Evolutionary conservation across 306 rosid genomes (phyloP).

Genomic region (Begonia loranthoides): DNA sequence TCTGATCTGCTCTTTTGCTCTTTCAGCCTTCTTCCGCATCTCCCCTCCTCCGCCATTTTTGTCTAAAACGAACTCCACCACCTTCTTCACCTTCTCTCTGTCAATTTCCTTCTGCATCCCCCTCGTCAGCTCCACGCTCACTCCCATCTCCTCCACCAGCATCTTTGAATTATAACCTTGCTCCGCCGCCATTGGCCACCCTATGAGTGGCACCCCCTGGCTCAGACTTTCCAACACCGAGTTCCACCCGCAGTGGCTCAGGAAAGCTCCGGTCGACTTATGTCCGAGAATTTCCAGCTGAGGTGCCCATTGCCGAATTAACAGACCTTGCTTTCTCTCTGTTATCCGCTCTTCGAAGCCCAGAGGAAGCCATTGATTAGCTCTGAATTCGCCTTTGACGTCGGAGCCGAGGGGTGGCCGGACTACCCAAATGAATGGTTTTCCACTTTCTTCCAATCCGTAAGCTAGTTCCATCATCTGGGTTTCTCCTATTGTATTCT

Average conservation of each 20-base stretch:
- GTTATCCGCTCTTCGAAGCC: conserved; percentile 48
- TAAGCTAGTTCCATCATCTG: conserved; percentile 63
- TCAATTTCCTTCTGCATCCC: conserved; percentile 22
- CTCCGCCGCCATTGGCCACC: conserved; percentile 78
- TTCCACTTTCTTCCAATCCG: conserved; percentile 49
- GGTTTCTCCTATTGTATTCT: conserved; percentile 41
- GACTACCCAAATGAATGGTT: conserved; percentile 51
- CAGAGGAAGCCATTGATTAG: conserved; percentile 45
- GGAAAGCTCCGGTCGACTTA: conserved; percentile 36
- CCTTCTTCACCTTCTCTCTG: conserved; percentile 30
- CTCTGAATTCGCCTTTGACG: conserved; percentile 27
- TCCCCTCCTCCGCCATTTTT: conserved; percentile 29
- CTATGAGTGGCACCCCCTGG: conserved; percentile 58
- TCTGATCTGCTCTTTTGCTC: conserved; percentile 22
- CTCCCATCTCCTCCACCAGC: conserved; percentile 66
- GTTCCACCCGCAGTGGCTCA: conserved; percentile 91
- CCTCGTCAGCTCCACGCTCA: conserved; percentile 38
- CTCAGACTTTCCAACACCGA: conserved; percentile 65
- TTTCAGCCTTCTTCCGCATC: conserved; percentile 32
- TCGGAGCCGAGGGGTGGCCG: conserved; percentile 64
- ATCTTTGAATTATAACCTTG: conserved; percentile 62
- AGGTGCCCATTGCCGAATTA: conserved; percentile 67
- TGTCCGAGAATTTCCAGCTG: conserved; percentile 65
- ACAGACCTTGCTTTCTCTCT: conserved; percentile 21
- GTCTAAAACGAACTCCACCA: conserved; percentile 34